Evolutionary conservation across 1,284 basidiomycete species (phyloP).

Genomic region (Cystobasidiaceae sp.): DNA sequence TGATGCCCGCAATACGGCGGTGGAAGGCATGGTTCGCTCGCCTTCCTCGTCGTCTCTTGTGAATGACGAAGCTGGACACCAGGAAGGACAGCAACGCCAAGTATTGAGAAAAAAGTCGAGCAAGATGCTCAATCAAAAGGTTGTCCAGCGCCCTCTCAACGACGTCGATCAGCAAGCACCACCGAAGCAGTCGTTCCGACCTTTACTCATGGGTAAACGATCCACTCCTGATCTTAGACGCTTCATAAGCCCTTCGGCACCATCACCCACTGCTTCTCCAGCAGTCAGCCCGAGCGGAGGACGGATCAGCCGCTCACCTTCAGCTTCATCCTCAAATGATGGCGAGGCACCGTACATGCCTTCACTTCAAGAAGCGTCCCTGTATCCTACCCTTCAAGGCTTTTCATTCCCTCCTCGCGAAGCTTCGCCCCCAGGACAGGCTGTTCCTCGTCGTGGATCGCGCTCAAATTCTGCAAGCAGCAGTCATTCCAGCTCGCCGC

Average conservation of each 20-base stretch:
- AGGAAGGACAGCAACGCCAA: background rate
- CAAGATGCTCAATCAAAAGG: too few relatives aligned
- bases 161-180: background rate
- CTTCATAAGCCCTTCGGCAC: background rate
- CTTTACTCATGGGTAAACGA: slow-evolving; percentile 30
- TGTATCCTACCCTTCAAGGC: background rate
- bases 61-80: too few relatives aligned
- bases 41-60: too few relatives aligned
- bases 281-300: background rate
- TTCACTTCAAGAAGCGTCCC: background rate
- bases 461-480: too few relatives aligned
- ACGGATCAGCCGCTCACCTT: too few relatives aligned
- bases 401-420: slow-evolving; percentile 11
- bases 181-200: slow-evolving; percentile 8
- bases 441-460: too few relatives aligned
- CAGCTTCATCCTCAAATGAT: too few relatives aligned
- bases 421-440: background rate
- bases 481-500: too few relatives aligned
- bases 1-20: background rate
- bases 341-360: background rate
- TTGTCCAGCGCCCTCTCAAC: too few relatives aligned
- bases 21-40: too few relatives aligned
- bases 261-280: background rate
- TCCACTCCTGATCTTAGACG: slow-evolving; percentile 36
- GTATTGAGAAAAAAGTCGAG: slow-evolving; percentile 6